These are phyloP conservation scores for Tetracladium setigerum DNA, from an alignment of 495 filamentous ascomycete genomes.

Conservation along the genomic window DNA sequence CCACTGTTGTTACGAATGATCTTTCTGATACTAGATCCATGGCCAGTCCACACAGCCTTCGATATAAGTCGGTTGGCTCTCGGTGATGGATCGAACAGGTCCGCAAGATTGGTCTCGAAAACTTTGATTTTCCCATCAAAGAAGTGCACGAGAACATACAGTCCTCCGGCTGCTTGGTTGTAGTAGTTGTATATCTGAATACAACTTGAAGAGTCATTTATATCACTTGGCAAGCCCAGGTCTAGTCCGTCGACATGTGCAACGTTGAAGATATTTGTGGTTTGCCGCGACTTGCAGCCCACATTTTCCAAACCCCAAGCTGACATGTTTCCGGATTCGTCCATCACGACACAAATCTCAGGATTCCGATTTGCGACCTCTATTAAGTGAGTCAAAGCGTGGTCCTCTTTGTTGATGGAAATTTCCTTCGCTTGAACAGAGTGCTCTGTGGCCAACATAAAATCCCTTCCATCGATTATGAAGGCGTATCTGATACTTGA, in stretches of 20 bases:
- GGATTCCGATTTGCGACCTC: slow-evolving; percentile 80
- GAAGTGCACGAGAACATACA: slow-evolving; percentile 75
- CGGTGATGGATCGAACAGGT: slow-evolving; percentile 72
- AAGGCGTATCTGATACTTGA: slow-evolving; percentile 61
- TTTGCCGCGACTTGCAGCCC: slow-evolving; percentile 61
- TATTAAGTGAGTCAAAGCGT: slow-evolving; percentile 74
- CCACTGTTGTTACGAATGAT: slow-evolving; percentile 79
- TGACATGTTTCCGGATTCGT: slow-evolving; percentile 80
- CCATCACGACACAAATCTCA: slow-evolving; percentile 80
- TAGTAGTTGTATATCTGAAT: slow-evolving; percentile 71
- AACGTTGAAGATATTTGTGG: slow-evolving; percentile 77
- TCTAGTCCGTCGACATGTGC: slow-evolving; percentile 62
- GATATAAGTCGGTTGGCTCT: slow-evolving; percentile 51
- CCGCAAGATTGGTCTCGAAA: slow-evolving; percentile 70
- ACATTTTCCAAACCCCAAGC: slow-evolving; percentile 93
- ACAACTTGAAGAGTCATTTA: slow-evolving; percentile 40
- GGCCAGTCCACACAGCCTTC: slow-evolving; percentile 71
- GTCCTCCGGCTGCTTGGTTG: slow-evolving; percentile 46
- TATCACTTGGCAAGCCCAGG: slow-evolving; percentile 52
- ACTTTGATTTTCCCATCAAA: slow-evolving; percentile 83
- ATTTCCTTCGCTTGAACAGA: slow-evolving; percentile 52
- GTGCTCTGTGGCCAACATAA: slow-evolving; percentile 65
- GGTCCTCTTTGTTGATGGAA: slow-evolving; percentile 51
- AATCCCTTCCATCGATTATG: slow-evolving; percentile 76
- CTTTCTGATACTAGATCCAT: slow-evolving; percentile 72